Evolutionary conservation across 1,284 basidiomycete species (phyloP).

Genomic region (Moesziomyces parantarcticus): DNA sequence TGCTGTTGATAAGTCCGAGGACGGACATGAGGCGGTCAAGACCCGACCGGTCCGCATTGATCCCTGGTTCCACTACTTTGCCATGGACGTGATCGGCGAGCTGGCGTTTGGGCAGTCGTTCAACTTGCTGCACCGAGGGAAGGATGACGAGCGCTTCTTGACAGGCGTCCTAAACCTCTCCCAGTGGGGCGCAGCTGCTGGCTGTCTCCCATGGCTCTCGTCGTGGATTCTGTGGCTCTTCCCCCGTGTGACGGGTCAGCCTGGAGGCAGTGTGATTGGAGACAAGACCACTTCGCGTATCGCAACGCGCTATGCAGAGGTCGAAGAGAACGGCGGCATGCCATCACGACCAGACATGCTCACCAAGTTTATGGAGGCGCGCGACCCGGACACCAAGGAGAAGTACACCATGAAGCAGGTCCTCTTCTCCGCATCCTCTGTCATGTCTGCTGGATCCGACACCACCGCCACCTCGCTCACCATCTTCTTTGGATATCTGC

Average conservation of each 20-base stretch:
- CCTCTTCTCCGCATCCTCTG: constrained; percentile 40
- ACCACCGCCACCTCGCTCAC: constrained; percentile 59
- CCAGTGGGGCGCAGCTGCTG: constrained; percentile 53
- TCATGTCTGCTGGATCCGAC: constrained; percentile 60
- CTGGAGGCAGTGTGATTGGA: constrained; percentile 50
- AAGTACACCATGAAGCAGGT: constrained; percentile 44
- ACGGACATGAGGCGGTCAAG: constrained; percentile 8
- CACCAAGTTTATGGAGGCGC: constrained; percentile 52
- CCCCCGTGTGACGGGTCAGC: constrained; percentile 43
- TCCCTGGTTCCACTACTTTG: constrained; percentile 56
- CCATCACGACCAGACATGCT: constrained; percentile 49
- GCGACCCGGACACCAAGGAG: constrained; percentile 42
- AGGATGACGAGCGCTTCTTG: constrained; percentile 43
- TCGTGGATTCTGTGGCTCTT: constrained; percentile 35
- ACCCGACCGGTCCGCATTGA: constrained; percentile 40
- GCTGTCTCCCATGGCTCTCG: constrained; percentile 44
- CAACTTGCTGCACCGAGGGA: constrained; percentile 40
- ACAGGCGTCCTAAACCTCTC: constrained; percentile 52
- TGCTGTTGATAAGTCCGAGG: not conserved
- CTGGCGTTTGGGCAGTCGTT: constrained; percentile 52
- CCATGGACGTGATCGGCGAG: constrained; percentile 59
- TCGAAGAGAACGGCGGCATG: constrained; percentile 37
- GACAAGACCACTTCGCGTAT: constrained; percentile 46
- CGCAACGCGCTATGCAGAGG: constrained; percentile 43
- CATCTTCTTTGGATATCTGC: constrained; percentile 60